Conservation (phyloP, 345 rosid genomes). For the Heritiera fomes region DNA sequence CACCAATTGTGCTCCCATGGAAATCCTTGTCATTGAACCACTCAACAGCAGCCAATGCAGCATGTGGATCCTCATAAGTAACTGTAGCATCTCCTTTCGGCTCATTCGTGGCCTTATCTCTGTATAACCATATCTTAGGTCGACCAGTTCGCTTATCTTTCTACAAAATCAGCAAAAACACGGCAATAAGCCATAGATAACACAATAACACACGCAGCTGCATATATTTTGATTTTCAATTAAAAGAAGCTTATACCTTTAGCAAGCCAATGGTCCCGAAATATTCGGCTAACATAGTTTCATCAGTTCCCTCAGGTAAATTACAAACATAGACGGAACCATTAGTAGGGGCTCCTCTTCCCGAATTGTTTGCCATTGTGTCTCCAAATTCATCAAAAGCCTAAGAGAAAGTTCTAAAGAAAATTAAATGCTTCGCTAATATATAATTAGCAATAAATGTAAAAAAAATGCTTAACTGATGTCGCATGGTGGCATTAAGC, state of each 20-base stretch:
- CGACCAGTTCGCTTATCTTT: slow-evolving; percentile 90
- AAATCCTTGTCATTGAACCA: slow-evolving; percentile 97
- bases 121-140: slow-evolving; percentile 92
- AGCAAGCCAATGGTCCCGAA: slow-evolving; percentile 95
- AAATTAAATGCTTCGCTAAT: slow-evolving; percentile 1
- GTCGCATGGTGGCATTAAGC: background rate
- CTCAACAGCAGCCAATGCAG: slow-evolving; percentile 94
- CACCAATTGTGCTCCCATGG: slow-evolving; percentile 81
- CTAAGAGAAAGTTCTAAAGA: background rate
- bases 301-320: slow-evolving; percentile 84
- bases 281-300: slow-evolving; percentile 82
- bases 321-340: slow-evolving; percentile 90
- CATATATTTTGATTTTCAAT: background rate
- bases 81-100: slow-evolving; percentile 97
- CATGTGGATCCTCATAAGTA: slow-evolving; percentile 97
- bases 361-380: slow-evolving; percentile 64
- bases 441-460: slow-evolving; percentile 3
- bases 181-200: background rate
- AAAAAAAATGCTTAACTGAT: background rate
- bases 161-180: slow-evolving; percentile 32
- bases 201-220: background rate
- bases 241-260: slow-evolving; percentile 53
- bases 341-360: slow-evolving; percentile 55
- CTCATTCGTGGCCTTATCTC: slow-evolving; percentile 84
- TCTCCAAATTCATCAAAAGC: slow-evolving; percentile 53